phyloP scores from a whole-genome alignment of 495 filamentous ascomycete genomes.

The Trichocladium uniseriatum region DNA sequence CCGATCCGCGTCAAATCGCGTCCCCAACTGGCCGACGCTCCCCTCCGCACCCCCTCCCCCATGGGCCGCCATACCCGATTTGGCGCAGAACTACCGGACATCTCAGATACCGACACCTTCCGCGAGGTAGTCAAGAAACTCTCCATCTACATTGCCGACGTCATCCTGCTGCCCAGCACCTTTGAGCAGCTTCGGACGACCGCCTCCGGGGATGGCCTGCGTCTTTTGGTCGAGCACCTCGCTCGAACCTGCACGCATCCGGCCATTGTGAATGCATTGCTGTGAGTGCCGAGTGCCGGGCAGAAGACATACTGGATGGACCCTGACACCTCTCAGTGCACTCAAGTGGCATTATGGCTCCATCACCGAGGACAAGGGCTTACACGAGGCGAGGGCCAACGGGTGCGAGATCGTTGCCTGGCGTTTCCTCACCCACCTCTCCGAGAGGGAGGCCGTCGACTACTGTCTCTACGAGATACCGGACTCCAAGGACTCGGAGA shows the following conservation, averaged over 20 bases:
- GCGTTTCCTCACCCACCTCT: slow-evolving; percentile 71
- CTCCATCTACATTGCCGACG: slow-evolving; percentile 56
- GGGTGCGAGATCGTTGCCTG: slow-evolving; percentile 91
- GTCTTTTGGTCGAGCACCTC: slow-evolving; percentile 56
- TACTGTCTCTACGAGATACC: slow-evolving; percentile 76
- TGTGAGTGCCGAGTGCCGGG: slow-evolving; percentile 44
- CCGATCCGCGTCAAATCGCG: slow-evolving; percentile 40
- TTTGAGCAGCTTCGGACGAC: slow-evolving; percentile 73
- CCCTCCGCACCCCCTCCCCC: slow-evolving; percentile 22
- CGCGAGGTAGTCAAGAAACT: slow-evolving; percentile 59
- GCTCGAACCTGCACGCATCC: slow-evolving; percentile 58
- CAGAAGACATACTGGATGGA: background rate
- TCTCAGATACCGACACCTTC: slow-evolving; percentile 54
- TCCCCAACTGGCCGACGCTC: slow-evolving; percentile 14
- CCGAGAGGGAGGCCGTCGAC: slow-evolving; percentile 72
- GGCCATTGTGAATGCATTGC: slow-evolving; percentile 64
- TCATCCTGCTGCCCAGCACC: slow-evolving; percentile 57
- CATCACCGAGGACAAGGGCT: slow-evolving; percentile 55
- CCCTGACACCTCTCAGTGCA: slow-evolving; percentile 41
- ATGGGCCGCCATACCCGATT: slow-evolving; percentile 11
- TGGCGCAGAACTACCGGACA: slow-evolving; percentile 47
- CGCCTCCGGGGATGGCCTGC: slow-evolving; percentile 53
- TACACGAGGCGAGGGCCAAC: slow-evolving; percentile 67
- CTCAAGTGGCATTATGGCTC: slow-evolving; percentile 70
- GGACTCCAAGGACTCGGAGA: slow-evolving; percentile 19